Percentiles rank a stretch among this genome's conserved stretches.
These are phyloP conservation scores for Rosa chinensis DNA, from an alignment of 306 rosid species.

Conservation along the genomic window DNA sequence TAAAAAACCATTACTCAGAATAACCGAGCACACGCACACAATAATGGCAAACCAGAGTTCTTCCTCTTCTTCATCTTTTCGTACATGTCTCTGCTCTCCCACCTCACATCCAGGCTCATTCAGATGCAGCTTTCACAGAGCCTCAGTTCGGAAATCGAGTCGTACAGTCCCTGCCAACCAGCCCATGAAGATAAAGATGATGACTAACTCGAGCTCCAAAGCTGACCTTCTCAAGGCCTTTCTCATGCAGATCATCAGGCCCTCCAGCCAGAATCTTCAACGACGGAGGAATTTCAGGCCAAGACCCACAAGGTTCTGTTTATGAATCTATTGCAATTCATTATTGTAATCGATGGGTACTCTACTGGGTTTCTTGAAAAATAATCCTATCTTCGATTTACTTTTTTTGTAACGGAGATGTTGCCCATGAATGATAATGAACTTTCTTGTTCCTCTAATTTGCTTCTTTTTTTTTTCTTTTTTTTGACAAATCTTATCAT, in stretches of 20 bases:
- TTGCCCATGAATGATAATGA: background rate
- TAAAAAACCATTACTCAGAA: background rate
- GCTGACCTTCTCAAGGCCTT: conserved; percentile 13
- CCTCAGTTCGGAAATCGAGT: background rate
- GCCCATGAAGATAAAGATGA: background rate
- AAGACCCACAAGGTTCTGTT: conserved; percentile 32
- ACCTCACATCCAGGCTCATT: conserved; percentile 28
- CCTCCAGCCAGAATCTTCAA: conserved; percentile 21
- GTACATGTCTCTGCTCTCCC: conserved; percentile 25
- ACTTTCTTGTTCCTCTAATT: background rate
- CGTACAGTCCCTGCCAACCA: background rate
- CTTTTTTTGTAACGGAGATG: background rate
- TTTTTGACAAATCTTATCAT: background rate
- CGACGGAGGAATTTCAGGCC: conserved; percentile 28
- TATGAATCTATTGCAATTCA: background rate
- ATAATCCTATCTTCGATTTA: too few relatives aligned
- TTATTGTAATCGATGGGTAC: background rate
- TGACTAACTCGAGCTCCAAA: background rate
- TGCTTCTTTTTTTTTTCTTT: background rate
- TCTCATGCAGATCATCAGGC: conserved; percentile 26
- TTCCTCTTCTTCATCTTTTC: background rate
- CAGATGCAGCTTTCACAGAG: conserved; percentile 27
- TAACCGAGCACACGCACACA: background rate
- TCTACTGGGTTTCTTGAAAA: too few relatives aligned
- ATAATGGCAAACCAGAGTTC: background rate